Evolutionary conservation across 352 stramenopile species (phyloP).

Genomic region (Pythium phragmiticola): DNA sequence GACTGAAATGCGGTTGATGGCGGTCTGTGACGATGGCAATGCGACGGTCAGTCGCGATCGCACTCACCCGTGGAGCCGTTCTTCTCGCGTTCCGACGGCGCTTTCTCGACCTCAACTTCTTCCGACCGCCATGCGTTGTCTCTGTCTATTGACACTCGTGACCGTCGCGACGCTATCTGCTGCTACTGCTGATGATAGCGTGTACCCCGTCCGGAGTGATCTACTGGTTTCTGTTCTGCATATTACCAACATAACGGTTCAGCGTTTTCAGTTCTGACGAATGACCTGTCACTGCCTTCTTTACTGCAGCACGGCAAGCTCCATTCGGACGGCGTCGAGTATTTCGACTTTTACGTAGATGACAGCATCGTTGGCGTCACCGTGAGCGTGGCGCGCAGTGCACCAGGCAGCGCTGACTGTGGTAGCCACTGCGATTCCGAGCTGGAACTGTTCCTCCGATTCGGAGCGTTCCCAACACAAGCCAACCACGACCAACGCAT

Average conservation of each 20-base stretch:
- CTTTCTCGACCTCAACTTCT: neutral
- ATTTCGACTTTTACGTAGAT: slow-evolving; percentile 27
- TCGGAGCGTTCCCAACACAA: slow-evolving; percentile 18
- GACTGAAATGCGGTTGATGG: neutral
- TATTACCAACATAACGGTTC: neutral
- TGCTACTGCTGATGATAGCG: neutral
- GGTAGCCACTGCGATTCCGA: neutral
- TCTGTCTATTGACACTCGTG: neutral
- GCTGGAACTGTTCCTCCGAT: slow-evolving; percentile 21
- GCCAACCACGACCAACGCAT: slow-evolving; percentile 13
- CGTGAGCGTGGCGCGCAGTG: neutral
- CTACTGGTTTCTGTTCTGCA: slow-evolving; percentile 9
- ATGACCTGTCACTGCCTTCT: neutral
- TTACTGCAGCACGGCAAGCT: slow-evolving; percentile 23
- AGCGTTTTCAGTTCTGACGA: neutral
- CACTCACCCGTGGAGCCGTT: neutral
- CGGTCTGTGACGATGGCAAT: neutral
- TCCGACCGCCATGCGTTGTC: neutral
- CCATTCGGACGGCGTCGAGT: slow-evolving; percentile 27
- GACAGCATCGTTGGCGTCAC: slow-evolving; percentile 11
- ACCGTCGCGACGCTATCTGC: neutral
- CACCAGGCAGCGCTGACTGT: neutral
- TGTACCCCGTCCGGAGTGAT: slow-evolving; percentile 10
- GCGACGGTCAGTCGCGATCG: slow-evolving; percentile 1
- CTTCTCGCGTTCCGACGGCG: neutral